Percentiles rank a stretch among this genome's conserved stretches.
These are phyloP conservation scores for Penicillium robsamsonii DNA, from an alignment of 495 filamentous ascomycete genomes.

Conservation along the genomic window DNA sequence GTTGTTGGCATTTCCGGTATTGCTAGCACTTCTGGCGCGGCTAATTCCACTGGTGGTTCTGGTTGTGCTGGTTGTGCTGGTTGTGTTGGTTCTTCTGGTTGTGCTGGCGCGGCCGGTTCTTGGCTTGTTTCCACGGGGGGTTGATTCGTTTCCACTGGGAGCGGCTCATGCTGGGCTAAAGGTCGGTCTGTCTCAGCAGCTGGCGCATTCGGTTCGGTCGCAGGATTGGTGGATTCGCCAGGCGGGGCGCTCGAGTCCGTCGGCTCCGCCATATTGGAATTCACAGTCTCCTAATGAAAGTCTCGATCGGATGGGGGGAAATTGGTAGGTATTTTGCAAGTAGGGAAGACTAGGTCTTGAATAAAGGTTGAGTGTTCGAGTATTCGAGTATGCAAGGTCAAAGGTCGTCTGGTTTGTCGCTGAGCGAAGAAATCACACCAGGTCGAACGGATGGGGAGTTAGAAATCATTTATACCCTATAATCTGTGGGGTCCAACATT, in stretches of 20 bases:
- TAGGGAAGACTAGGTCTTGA: slow-evolving; percentile 4
- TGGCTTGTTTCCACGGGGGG: slow-evolving; percentile 3
- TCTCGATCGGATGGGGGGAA: background rate
- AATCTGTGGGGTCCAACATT: slow-evolving; percentile 11
- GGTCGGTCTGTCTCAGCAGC: slow-evolving; percentile 18
- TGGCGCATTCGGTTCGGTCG: slow-evolving; percentile 25
- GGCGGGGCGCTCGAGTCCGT: slow-evolving; percentile 32
- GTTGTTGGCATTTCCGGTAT: background rate
- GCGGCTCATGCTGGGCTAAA: slow-evolving; percentile 5
- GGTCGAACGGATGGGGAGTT: slow-evolving; percentile 21
- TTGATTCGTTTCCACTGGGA: slow-evolving; percentile 11
- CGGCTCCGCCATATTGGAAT: slow-evolving; percentile 36
- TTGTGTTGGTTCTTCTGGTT: background rate
- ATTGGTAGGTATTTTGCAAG: background rate
- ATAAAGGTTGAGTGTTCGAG: slow-evolving; percentile 11
- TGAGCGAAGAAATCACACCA: slow-evolving; percentile 29
- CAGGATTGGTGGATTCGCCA: slow-evolving; percentile 30
- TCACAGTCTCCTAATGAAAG: slow-evolving; percentile 8
- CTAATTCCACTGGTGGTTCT: background rate
- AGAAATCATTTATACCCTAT: slow-evolving; percentile 34
- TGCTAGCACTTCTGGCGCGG: background rate
- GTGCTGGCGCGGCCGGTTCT: background rate
- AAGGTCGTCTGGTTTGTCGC: slow-evolving; percentile 25
- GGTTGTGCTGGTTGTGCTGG: background rate
- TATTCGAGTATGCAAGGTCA: slow-evolving; percentile 18